Percentiles rank a stretch among this genome's conserved stretches.
These are phyloP conservation scores for Bromus sterilis DNA, from an alignment of 176 grass and related monocot genomes.

Conservation along the genomic window DNA sequence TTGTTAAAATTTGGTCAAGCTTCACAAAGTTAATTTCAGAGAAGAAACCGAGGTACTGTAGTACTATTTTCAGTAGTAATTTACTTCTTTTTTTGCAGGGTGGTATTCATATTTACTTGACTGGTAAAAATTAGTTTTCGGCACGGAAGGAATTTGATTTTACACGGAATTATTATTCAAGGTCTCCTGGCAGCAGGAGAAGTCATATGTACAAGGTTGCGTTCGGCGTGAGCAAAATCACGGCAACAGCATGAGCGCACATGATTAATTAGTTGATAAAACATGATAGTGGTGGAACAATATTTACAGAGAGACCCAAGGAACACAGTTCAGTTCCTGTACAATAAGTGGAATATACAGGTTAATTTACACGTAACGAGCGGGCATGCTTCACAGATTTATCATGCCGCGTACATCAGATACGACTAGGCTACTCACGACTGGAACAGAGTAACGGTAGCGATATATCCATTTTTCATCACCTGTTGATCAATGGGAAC, in stretches of 20 bases:
- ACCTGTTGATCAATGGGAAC: slow-evolving; percentile 33
- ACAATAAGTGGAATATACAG: slow-evolving; percentile 28
- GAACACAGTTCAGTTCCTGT: slow-evolving; percentile 14
- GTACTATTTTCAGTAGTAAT: no score
- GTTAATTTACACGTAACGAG: slow-evolving; percentile 7
- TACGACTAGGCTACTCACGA: slow-evolving; percentile 33
- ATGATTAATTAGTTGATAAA: not conserved
- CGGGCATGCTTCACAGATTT: not conserved
- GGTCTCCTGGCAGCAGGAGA: not conserved
- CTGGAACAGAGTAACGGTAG: slow-evolving; percentile 84
- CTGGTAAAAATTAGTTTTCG: not conserved
- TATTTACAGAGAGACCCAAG: slow-evolving; percentile 25
- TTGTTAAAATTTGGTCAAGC: no score
- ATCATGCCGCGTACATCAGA: not conserved
- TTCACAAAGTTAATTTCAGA: no score
- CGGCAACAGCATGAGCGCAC: not conserved
- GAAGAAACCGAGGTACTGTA: no score
- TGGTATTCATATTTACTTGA: no score
- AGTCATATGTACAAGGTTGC: not conserved
- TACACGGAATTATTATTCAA: not conserved
- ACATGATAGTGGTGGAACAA: not conserved
- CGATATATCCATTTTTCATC: slow-evolving; percentile 97
- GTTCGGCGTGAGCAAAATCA: not conserved
- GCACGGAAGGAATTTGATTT: not conserved
- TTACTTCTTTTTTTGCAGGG: no score